Conservation (phyloP, 2,329 filamentous ascomycete genomes). For the Neophaeococcomyces aloes region DNA sequence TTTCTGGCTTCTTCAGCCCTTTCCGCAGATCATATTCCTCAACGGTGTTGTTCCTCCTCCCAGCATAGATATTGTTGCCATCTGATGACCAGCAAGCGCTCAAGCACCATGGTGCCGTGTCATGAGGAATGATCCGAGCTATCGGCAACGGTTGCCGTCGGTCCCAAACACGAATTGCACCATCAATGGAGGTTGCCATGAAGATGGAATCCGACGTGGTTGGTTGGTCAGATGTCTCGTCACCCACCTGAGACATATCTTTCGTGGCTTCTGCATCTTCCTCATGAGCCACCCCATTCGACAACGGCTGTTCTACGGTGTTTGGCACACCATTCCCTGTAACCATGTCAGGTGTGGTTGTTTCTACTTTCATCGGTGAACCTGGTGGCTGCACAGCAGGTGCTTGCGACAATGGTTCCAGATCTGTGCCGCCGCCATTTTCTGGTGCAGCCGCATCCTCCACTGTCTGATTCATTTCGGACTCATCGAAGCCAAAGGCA, state of each 20-base stretch:
- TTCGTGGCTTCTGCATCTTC: conserved; percentile 31
- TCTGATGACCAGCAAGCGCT: conserved; percentile 93
- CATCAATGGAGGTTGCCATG: conserved; percentile 57
- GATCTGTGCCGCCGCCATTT: conserved; percentile 10
- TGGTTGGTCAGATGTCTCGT: conserved; percentile 38
- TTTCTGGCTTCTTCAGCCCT: conserved; percentile 60
- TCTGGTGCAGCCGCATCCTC: conserved; percentile 32
- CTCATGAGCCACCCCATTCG: conserved; percentile 34
- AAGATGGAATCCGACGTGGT: conserved; percentile 65
- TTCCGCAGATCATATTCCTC: conserved; percentile 89
- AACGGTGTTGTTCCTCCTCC: conserved; percentile 79
- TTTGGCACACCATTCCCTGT: conserved; percentile 19
- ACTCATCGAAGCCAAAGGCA: conserved; percentile 69
- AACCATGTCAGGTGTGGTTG: conserved; percentile 1
- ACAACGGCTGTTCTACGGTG: conserved; percentile 20
- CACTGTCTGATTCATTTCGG: conserved; percentile 61
- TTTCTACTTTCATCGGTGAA: conserved; percentile 11
- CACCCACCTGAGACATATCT: conserved; percentile 13
- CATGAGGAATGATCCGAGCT: conserved; percentile 63
- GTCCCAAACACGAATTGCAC: conserved; percentile 40
- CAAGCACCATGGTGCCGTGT: conserved; percentile 93
- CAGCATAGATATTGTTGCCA: conserved; percentile 90
- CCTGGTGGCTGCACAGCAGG: not conserved
- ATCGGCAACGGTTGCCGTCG: conserved; percentile 61
- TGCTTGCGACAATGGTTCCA: conserved; percentile 4